Evolutionary conservation across 2,329 filamentous ascomycete genomes (phyloP).

Genomic region (Fusarium sp.): DNA sequence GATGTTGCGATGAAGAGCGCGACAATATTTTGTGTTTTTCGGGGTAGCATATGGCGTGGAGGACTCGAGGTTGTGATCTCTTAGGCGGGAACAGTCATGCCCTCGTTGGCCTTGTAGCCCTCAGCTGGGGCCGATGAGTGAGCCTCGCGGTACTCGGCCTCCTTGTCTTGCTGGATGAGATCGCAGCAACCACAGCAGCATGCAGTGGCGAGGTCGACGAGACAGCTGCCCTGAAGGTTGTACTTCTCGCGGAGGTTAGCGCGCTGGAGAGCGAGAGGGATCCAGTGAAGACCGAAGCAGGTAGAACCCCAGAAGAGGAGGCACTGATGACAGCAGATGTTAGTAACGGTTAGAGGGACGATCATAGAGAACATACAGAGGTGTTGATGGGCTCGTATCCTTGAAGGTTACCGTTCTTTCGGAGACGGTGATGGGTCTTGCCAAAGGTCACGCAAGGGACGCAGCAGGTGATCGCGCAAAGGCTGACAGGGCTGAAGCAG

Average conservation of each 20-base stretch:
- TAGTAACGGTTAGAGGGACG: not conserved
- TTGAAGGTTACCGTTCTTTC: constrained; percentile 52
- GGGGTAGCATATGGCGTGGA: too few species aligned
- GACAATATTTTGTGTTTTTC: not conserved
- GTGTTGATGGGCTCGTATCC: constrained; percentile 60
- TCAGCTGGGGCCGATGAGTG: constrained; percentile 14
- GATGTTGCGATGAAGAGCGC: constrained; percentile 14
- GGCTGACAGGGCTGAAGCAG: constrained; percentile 57
- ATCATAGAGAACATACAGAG: constrained; percentile 44
- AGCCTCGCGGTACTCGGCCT: constrained; percentile 52
- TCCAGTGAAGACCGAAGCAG: constrained; percentile 55
- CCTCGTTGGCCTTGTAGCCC: constrained; percentile 40
- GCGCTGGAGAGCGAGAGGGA: constrained; percentile 58
- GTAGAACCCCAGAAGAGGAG: constrained; percentile 55
- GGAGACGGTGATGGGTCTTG: constrained; percentile 59
- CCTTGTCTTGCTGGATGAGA: constrained; percentile 60
- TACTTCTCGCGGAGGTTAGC: constrained; percentile 57
- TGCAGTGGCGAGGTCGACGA: constrained; percentile 54
- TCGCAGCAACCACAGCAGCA: constrained; percentile 60
- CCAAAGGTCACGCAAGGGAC: constrained; percentile 61
- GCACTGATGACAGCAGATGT: constrained; percentile 46
- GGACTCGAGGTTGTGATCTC: not conserved
- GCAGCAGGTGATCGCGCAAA: constrained; percentile 58
- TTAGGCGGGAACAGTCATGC: constrained; percentile 34
- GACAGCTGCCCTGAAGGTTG: constrained; percentile 57